A percentile compares a stretch with the other conserved stretches of the same genome.
phyloP scores from a whole-genome alignment of 2,329 filamentous ascomycete species.

The Penicillium occitanis region DNA sequence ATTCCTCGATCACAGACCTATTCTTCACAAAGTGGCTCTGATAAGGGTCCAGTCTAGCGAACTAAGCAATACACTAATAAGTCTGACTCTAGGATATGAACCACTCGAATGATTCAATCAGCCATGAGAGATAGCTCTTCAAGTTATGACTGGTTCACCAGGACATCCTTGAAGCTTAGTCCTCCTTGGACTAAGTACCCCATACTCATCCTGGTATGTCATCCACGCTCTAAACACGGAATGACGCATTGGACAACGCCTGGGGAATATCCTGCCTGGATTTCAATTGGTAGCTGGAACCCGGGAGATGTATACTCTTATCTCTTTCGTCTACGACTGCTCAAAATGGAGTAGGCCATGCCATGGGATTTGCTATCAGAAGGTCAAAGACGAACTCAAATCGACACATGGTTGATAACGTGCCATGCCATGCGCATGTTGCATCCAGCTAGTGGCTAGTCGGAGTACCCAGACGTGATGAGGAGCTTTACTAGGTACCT shows the following conservation, averaged over 20 bases:
- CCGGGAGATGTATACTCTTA: neutral
- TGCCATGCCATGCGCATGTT: conserved; percentile 6
- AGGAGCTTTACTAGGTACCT: neutral
- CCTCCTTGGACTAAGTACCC: neutral
- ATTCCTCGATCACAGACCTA: too few relatives aligned
- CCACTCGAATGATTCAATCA: neutral
- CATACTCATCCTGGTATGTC: neutral
- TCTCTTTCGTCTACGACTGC: conserved; percentile 6
- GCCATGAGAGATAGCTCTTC: neutral
- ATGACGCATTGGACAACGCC: neutral
- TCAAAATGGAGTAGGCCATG: neutral
- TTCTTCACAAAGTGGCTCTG: conserved; percentile 1
- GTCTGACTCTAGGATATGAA: neutral
- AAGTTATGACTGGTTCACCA: conserved; percentile 1
- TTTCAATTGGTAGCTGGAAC: neutral
- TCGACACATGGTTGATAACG: neutral
- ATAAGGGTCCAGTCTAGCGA: neutral
- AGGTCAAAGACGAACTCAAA: neutral
- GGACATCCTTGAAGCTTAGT: neutral
- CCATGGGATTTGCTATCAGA: neutral
- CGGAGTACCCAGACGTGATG: neutral
- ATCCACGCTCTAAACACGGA: neutral
- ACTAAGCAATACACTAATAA: neutral
- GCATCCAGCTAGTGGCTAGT: neutral
- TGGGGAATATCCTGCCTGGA: neutral